Evolutionary conservation across 2,329 filamentous ascomycete genomes (phyloP).

Genomic region (Clarireedia sp.): DNA sequence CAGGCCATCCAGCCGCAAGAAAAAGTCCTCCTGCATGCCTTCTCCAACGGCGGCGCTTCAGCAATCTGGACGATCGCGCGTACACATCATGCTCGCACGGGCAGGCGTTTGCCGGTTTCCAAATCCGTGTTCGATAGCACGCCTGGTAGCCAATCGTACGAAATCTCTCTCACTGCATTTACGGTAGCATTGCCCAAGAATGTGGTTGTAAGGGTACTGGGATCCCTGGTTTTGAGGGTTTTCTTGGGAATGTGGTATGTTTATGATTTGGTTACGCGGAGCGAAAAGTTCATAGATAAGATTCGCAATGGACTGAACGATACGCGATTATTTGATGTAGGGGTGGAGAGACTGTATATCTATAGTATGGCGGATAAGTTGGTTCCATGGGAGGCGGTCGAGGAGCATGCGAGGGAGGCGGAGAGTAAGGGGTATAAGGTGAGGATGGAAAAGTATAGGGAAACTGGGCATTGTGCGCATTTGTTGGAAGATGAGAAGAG

Average conservation of each 20-base stretch:
- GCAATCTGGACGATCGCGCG: background rate
- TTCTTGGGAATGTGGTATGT: background rate
- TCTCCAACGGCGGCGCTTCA: background rate
- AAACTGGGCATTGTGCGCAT: background rate
- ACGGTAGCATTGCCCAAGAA: background rate
- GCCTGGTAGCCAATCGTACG: background rate
- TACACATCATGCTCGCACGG: background rate
- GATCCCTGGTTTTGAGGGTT: background rate
- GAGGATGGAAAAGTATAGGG: background rate
- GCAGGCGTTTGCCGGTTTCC: background rate
- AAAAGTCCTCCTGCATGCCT: background rate
- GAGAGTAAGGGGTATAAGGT: background rate
- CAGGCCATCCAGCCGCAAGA: background rate
- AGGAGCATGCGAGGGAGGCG: slow-evolving; percentile 15
- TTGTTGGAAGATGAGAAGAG: background rate
- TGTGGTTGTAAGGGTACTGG: background rate
- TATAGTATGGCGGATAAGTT: slow-evolving; percentile 8
- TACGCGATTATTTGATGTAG: background rate
- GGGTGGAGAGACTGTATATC: background rate
- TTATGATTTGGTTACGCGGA: background rate
- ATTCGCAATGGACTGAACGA: background rate
- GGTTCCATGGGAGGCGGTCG: slow-evolving; percentile 21
- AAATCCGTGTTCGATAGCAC: background rate
- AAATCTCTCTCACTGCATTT: background rate
- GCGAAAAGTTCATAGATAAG: background rate